Percentiles rank a stretch among this genome's conserved stretches.
phyloP scores from a whole-genome alignment of 2,329 filamentous ascomycete genomes.

The Xylariaceae sp. region DNA sequence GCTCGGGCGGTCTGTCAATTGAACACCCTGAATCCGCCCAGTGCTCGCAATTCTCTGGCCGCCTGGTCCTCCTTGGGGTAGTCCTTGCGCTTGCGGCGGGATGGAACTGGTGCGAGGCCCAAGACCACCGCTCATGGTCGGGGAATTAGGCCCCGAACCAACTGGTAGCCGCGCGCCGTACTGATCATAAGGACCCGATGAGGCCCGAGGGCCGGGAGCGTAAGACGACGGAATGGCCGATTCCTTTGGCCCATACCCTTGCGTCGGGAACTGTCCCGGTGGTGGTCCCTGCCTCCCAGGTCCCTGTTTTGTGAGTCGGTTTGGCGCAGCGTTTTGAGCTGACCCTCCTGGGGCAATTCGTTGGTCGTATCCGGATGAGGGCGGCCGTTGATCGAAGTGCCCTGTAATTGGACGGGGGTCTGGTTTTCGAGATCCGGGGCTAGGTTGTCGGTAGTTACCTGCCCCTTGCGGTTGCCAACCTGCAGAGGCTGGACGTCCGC shows the following conservation, averaged over 20 bases:
- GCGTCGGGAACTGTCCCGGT: constrained; percentile 32
- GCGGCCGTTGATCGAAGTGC: constrained; percentile 33
- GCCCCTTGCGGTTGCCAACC: constrained; percentile 50
- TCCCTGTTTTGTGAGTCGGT: constrained; percentile 44
- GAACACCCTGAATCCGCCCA: constrained; percentile 25
- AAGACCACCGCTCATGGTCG: constrained; percentile 35
- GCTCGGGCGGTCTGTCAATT: constrained; percentile 32
- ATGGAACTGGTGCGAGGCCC: constrained; percentile 30
- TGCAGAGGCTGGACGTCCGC: constrained; percentile 47
- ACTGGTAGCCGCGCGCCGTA: constrained; percentile 33
- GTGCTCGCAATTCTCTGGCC: constrained; percentile 25
- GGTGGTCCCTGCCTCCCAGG: constrained; percentile 34
- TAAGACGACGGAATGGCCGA: constrained; percentile 34
- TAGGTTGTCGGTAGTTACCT: constrained; percentile 43
- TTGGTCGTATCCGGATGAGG: constrained; percentile 30
- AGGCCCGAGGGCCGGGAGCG: constrained; percentile 41
- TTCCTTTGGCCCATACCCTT: constrained; percentile 29
- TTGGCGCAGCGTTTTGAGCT: constrained; percentile 38
- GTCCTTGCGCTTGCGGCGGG: constrained; percentile 32
- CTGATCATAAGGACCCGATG: constrained; percentile 35
- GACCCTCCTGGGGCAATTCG: constrained; percentile 36
- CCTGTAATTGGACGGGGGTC: constrained; percentile 30
- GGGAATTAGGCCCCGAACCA: constrained; percentile 24
- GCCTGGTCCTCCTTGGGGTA: constrained; percentile 34
- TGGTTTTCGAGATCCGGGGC: constrained; percentile 40